Evolutionary conservation across 768 basidiomycete genomes (phyloP), one percentile per base, ranked within the genome.

Genomic region (Lentinula guzmanii): DNA sequence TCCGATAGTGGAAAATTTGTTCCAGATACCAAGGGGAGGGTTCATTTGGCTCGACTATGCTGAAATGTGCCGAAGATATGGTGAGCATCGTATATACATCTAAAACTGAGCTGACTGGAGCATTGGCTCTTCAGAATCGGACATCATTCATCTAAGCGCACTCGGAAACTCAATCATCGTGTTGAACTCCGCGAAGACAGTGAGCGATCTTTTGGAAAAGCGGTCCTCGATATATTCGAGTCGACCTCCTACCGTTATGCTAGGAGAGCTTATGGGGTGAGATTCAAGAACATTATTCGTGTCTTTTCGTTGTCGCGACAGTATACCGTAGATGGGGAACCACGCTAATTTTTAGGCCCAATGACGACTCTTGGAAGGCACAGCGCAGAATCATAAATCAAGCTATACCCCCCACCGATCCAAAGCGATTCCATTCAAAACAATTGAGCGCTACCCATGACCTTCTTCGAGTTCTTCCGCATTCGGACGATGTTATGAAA

Each of bases 141-240:
- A 68, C 46, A 66, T 70, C 43, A 65, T 71, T 21, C 70, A 70
- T 57, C 55, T 71, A 4, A 52, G 68, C 34, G 65, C 68, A 10
- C 60, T 68, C 37, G 69, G 68, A 11, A 68, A 63, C n/a, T 67
- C 68, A n/a, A 65, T 72, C n/a, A 66, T 75, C 58, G 61, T 77
- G 24, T 62, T 77, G 43, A 76, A 72, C 60, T 72, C 70, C 8
- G 60, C 65, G 52, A 67, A 72, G 31, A 65, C 70, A 18, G 74
- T 71, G 2, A 70, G 67, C 42, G 76, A 75, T 5, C 67, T 78
- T 2, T 67, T 78, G 13, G 72, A 76, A 39, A 71, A 70, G 39
- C 64, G 72, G 7, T 74, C 74, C 1, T 63, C 65, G 6, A 72
- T 71, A 5, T 77, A 76, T 62, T 75, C 76, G 3, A 67, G 67